Percentiles rank a stretch among this genome's conserved stretches.
Evolutionary conservation across 768 basidiomycete species (phyloP).

Genomic region (Lactifluus piperatus): DNA sequence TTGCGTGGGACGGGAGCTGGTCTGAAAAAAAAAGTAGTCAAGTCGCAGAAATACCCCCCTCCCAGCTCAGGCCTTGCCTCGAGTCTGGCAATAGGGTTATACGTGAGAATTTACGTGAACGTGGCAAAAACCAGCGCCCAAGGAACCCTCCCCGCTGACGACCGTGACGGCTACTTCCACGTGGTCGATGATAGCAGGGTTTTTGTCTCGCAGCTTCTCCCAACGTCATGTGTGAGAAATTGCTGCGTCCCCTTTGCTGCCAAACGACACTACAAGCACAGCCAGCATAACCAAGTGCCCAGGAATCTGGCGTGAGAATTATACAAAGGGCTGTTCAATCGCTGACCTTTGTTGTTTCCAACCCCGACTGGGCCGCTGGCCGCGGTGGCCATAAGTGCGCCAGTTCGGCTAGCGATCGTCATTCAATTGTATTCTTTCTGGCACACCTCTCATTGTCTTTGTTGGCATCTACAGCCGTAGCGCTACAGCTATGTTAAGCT

Average conservation of each 20-base stretch:
- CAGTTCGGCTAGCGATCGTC: background rate
- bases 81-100: no score
- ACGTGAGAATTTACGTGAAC: background rate
- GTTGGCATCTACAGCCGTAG: background rate
- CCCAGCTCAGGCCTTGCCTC: no score
- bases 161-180: background rate
- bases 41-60: no score
- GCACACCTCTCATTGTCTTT: background rate
- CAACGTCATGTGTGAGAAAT: background rate
- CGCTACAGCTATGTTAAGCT: slow-evolving; percentile 10
- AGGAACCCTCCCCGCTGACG: background rate
- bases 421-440: background rate
- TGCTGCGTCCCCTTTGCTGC: background rate
- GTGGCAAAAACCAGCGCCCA: background rate
- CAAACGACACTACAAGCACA: background rate
- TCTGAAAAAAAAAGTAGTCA: no score
- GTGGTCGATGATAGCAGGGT: background rate
- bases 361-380: slow-evolving; percentile 1
- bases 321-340: slow-evolving; percentile 2
- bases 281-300: background rate
- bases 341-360: background rate
- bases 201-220: background rate
- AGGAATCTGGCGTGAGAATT: background rate
- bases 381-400: background rate
- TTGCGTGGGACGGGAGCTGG: no score